These are phyloP conservation scores for Dipteronia sinensis DNA, from an alignment of 345 rosid genomes.

Conservation along the genomic window DNA sequence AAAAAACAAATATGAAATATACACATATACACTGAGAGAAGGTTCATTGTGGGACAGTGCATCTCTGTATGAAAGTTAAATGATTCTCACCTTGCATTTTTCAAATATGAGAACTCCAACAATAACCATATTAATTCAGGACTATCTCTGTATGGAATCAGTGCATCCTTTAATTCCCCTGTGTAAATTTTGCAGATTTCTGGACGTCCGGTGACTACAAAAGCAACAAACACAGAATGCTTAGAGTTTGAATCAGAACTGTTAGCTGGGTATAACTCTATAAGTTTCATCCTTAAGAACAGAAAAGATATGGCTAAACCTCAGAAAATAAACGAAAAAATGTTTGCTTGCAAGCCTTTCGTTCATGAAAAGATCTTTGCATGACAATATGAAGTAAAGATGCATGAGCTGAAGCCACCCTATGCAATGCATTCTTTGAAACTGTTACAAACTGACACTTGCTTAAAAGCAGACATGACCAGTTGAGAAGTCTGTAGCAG, in stretches of 20 bases:
- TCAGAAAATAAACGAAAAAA: slow-evolving; percentile 77
- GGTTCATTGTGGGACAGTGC: too few relatives aligned
- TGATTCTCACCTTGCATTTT: slow-evolving; percentile 59
- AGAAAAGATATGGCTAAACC: slow-evolving; percentile 42
- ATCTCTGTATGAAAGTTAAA: slow-evolving; percentile 14
- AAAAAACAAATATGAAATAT: too few relatives aligned
- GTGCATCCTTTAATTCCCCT: slow-evolving; percentile 62
- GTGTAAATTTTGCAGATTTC: slow-evolving; percentile 58
- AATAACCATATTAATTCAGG: slow-evolving; percentile 67
- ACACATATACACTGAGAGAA: too few relatives aligned
- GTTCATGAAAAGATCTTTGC: slow-evolving; percentile 67
- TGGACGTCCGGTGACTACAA: slow-evolving; percentile 69
- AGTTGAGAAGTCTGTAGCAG: slow-evolving; percentile 71
- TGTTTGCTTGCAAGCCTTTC: slow-evolving; percentile 65
- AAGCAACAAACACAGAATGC: slow-evolving; percentile 24
- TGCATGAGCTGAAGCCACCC: slow-evolving; percentile 79
- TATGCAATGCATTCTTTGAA: slow-evolving; percentile 73
- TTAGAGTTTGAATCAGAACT: background rate
- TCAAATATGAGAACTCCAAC: slow-evolving; percentile 73
- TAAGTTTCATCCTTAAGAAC: background rate
- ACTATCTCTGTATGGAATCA: slow-evolving; percentile 71
- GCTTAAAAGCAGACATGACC: slow-evolving; percentile 82
- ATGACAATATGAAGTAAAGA: slow-evolving; percentile 57
- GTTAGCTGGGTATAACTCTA: background rate
- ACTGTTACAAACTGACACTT: slow-evolving; percentile 68